Evolutionary conservation across 1,284 basidiomycete species (phyloP), one percentile per base, ranked within the genome.

Genomic region (Peniophora sp.): DNA sequence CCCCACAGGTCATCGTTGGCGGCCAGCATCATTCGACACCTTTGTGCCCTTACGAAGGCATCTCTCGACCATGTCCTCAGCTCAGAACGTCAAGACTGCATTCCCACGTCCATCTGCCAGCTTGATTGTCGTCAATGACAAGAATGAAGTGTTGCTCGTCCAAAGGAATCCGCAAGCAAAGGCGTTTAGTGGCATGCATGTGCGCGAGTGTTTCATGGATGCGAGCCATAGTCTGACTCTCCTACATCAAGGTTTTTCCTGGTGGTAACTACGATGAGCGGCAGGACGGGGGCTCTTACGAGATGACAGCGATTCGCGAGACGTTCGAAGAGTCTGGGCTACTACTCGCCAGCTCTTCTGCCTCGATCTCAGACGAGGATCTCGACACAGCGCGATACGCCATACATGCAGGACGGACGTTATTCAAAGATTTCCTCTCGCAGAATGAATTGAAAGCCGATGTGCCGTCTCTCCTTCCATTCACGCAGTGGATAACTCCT

Each of bases 281-380:
- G 47, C 82, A 86, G 56, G 84, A 86, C 57, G 27, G 6, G 12
- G 60, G 61, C 9, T 77, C 75, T 10, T 62, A 83, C 15, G 63
- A 65, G 24, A 71, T 81, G 53, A 86, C 83, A 3, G 85, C 83
- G 2, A 79, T 86, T 44, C 71, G 85, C 15, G 84, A 88, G 63
- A 81, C 83, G 0, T 87, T 88, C 52, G 85, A 88, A 60, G 85
- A 88, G 59, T 75, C 83, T 2, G 85, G 84, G 1, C 62, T 87
- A 24, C 64, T 87, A 5, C 63, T 86, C n/a, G 81, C 81, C 3
- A 76, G 77, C 5, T 60, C 70, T 58, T 14, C 22, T 45, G 18
- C 61, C 71, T 39, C 62, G 65, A 24, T 18, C 22, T 14, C 43
- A 24, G 68, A 78, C 49, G 47, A 58, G 1, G 61, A 68, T 1